Evolutionary conservation across 208 protist species (phyloP), one percentile per base, ranked within the genome.

Genomic region (Sergeia podlipaevii): DNA sequence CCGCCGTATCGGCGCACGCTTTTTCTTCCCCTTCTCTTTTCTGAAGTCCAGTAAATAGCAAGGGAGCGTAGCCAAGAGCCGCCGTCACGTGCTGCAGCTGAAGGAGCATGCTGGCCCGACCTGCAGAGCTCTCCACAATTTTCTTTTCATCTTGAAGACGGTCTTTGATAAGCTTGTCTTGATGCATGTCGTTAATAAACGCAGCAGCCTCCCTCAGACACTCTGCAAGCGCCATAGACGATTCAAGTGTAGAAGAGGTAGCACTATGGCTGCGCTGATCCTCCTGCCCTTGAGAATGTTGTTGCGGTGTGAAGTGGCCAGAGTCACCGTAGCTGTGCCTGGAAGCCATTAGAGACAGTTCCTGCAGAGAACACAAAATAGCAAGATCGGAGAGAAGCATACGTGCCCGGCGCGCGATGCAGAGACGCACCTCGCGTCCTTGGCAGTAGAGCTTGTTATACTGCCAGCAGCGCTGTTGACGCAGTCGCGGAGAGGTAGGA

Each of bases 61-160:
- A 46, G 3, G 78, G 61, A n/a, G 68, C 50, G 55, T 86, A 86
- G 2, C 70, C 74, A 8, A 79, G 24, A 5, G 70, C 61, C 17
- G 65, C 61, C 48, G 81, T 29, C 24, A 77, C 53, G 24, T 75
- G 70, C 32, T 52, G 60, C 20, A 72, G 64, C 7, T 61, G 63
- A 29, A 86, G 45, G 28, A 86, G 43, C 32, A 70, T 43, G 15
- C 58, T 24, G 7, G 23, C 37, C 15, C 15, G 23, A 15, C 2
- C 36, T 28, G 43, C 23, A n/a, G n/a, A n/a, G n/a, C n/a, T n/a
- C n/a, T n/a, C n/a, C n/a, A n/a, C n/a, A n/a, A n/a, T n/a, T n/a
- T n/a, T n/a, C n/a, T n/a, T n/a, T n/a, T n/a, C n/a, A n/a, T n/a
- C n/a, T n/a, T n/a, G n/a, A n/a, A n/a, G n/a, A n/a, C n/a, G n/a